Conservation (phyloP, 805 yeast species). For the Monosporozyma aerobia region DNA sequence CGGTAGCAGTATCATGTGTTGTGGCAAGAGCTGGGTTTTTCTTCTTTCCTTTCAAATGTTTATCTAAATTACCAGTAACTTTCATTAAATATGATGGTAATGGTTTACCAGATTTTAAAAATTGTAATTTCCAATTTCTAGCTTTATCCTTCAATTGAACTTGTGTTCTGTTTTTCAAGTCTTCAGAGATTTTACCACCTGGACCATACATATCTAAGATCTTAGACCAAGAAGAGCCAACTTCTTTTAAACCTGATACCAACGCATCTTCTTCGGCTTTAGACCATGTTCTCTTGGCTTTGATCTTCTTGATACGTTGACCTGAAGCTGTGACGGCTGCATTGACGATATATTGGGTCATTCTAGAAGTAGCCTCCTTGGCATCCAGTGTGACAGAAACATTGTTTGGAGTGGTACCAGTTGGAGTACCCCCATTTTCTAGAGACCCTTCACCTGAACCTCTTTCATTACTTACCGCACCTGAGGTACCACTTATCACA, state of each 20-base stretch:
- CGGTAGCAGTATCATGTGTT: background rate
- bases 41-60: constrained; percentile 38
- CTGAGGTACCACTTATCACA: background rate
- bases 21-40: constrained; percentile 7
- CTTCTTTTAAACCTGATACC: constrained; percentile 61
- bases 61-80: constrained; percentile 80
- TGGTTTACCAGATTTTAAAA: constrained; percentile 61
- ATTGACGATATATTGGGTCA: constrained; percentile 13
- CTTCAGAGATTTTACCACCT: constrained; percentile 80
- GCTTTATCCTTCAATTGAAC: constrained; percentile 95
- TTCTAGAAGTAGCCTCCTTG: background rate
- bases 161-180: constrained; percentile 77
- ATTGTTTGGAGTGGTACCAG: background rate
- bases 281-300: constrained; percentile 51
- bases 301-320: constrained; percentile 20
- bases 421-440: background rate
- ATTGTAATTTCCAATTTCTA: constrained; percentile 87
- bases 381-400: background rate
- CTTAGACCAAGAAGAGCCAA: constrained; percentile 92
- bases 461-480: background rate
- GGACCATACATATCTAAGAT: constrained; percentile 88
- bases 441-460: background rate
- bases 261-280: constrained; percentile 81
- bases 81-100: constrained; percentile 72
- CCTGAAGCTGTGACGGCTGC: constrained; percentile 21